These are phyloP conservation scores for Podochytrium sp. DNA, from an alignment of 192 early-diverging fungal species.

Conservation along the genomic window DNA sequence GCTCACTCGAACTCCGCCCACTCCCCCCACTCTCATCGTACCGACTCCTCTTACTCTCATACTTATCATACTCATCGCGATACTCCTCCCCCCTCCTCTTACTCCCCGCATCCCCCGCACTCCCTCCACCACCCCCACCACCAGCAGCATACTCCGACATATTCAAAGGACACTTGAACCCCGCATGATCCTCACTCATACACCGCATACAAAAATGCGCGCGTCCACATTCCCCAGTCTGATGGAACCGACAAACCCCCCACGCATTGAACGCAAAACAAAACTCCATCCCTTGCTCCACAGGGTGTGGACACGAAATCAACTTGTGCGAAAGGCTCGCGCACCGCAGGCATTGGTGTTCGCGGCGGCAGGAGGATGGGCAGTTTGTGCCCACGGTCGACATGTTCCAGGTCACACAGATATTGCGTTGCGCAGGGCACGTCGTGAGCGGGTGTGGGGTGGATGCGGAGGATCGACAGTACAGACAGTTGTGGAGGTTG, in stretches of 20 bases:
- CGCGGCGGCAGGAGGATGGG: not conserved
- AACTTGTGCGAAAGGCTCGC: slow-evolving; percentile 17
- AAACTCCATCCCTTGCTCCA: slow-evolving; percentile 26
- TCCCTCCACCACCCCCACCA: not conserved
- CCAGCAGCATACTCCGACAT: slow-evolving; percentile 15
- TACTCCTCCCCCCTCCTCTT: not conserved
- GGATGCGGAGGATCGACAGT: not conserved
- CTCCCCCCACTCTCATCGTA: not conserved
- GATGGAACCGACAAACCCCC: slow-evolving; percentile 31
- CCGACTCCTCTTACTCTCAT: not conserved
- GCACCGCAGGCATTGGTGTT: slow-evolving; percentile 21
- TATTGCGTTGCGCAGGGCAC: slow-evolving; percentile 16
- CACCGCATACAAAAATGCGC: slow-evolving; percentile 35
- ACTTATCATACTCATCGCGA: not conserved
- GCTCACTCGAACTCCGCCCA: too few relatives aligned
- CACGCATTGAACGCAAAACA: slow-evolving; percentile 41
- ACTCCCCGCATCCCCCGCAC: not conserved
- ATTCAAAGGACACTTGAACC: slow-evolving; percentile 30
- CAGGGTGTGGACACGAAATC: slow-evolving; percentile 27
- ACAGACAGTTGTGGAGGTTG: not conserved
- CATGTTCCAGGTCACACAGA: slow-evolving; percentile 34
- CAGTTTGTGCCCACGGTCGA: not conserved
- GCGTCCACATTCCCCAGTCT: slow-evolving; percentile 22
- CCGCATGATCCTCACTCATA: slow-evolving; percentile 26
- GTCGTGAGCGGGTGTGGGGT: not conserved